Evolutionary conservation across 495 filamentous ascomycete species (phyloP), one percentile per base, ranked within the genome.

Genomic region (Peziza echinospora): DNA sequence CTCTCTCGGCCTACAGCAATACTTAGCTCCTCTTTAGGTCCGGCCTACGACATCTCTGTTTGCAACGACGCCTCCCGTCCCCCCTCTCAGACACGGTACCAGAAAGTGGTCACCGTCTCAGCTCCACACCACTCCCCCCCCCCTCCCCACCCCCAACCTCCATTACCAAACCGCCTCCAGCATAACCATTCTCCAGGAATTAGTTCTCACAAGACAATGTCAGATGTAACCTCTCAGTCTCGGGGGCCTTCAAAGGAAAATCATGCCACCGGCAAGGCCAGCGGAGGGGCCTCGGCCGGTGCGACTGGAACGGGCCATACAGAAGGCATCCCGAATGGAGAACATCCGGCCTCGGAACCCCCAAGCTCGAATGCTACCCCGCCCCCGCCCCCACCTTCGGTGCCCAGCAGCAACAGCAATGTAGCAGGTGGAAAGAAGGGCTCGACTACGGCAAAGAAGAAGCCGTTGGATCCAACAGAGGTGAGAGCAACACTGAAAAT

Each of bases 381-480:
- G 49, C 63, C 56, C 48, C 59, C 61, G 44, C 61, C 60, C 30
- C 57, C 51, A 53, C 57, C 59, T 49, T 58, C 56, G 41, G 59
- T 55, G 51, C 51, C 53, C 10, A 44, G 70, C 62, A 82, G 84
- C 72, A 81, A 13, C 25, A 37, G 19, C 6, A 13, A 11, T 2
- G 6, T 7, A 13, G 30, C 30, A 17, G 30, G 30, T 13, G 19
- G 19, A 3, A 37, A 37, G 30, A 37, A 37, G 30, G 30, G 30
- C 19, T 5, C 3, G 13, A 2, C 19, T 3, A 37, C 46, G 44
- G 57, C 60, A 48, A 60, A 64, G 49, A 66, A 64, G 47, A 57
- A 57, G 30, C 49, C 48, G 24, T 26, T 60, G 42, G 57, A 60
- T 42, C 57, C 56, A 37, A 53, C 46, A 46, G 57, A 60, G 57